Conservation (phyloP, 148 eudicot species). For the Persicaria maculosa region DNA sequence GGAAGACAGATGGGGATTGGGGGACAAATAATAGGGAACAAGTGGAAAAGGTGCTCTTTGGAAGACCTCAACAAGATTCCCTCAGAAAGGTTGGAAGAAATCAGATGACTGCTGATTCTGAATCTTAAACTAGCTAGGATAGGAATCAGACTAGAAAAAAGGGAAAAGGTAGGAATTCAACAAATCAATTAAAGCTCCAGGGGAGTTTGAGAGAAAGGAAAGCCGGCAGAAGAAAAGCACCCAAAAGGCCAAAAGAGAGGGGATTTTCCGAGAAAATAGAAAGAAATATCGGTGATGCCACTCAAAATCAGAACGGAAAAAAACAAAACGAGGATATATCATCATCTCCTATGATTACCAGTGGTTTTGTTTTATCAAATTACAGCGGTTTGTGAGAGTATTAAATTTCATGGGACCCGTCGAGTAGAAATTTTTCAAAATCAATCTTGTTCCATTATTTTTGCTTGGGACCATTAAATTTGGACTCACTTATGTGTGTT, state of each 20-base stretch:
- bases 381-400: too few species aligned
- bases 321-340: too few species aligned
- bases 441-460: too few species aligned
- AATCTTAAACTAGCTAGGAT: not conserved
- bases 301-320: not conserved
- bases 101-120: not conserved
- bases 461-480: too few species aligned
- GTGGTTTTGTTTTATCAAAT: too few species aligned
- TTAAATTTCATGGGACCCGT: too few species aligned
- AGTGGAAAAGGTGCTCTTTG: not conserved
- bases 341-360: too few species aligned
- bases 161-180: not conserved
- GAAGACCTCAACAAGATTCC: not conserved
- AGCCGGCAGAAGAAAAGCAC: not conserved
- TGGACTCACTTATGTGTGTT: too few species aligned
- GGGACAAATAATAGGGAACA: not conserved
- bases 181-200: not conserved
- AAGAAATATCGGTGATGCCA: not conserved
- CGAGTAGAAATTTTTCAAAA: too few species aligned
- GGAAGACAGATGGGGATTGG: not conserved
- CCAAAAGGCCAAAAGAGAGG: not conserved
- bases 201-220: not conserved
- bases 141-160: not conserved
- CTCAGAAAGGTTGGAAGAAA: not conserved
- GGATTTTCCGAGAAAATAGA: constrained; percentile 2